Base-by-base conservation (phyloP, 2,329 filamentous ascomycete genomes). In the Sporothrix luriei region DNA sequence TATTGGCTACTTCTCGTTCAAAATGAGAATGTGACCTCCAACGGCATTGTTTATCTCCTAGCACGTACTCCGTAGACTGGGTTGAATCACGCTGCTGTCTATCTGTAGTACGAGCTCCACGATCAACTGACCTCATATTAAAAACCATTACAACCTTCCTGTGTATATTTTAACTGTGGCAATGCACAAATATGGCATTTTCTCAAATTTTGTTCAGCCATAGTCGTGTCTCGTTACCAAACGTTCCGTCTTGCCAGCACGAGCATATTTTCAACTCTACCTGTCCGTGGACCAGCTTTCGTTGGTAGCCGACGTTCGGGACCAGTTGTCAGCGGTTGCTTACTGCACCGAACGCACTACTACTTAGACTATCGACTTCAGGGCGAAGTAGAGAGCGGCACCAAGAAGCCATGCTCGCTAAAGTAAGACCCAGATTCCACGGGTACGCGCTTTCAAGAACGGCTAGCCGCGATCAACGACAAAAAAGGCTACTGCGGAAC, bases 191-290 rank as follows among this genome's bases (percentile, higher is more conserved):
- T n/a, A 33, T 33, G 33, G 33, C 9, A 33, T 33, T 33, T 33
- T 33, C 6, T 33, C 33, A 2, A 2, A 21, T 4, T 21, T 21
- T 61, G 3, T 24, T 61, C 16, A 14, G 16, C 2, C 4, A 6
- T 40, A 14, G n/a, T 24, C 19, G 2, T 6, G 43, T 10, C 2
- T 19, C 13, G 26, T 46, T 46, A 10, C 19, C 21, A 6, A 6
- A 43, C 38, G 6, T 46, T 46, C 14, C 38, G 3, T 38, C 57
- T 26, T 24, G n/a, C 38, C 38, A 26, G n/a, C 21, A 38, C n/a
- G 29, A 19, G 13, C 33, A 5, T 40, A 33, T 40, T 29, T 43
- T 62, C 57, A 62, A 38, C 57, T 62, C 57, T 46, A 38, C 57
- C 57, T 13, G 21, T 16, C 21, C 21, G 21, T 38, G 16, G n/a